These are phyloP conservation scores for Bacterosira constricta DNA, from an alignment of 108 stramenopile species.

Conservation along the genomic window DNA sequence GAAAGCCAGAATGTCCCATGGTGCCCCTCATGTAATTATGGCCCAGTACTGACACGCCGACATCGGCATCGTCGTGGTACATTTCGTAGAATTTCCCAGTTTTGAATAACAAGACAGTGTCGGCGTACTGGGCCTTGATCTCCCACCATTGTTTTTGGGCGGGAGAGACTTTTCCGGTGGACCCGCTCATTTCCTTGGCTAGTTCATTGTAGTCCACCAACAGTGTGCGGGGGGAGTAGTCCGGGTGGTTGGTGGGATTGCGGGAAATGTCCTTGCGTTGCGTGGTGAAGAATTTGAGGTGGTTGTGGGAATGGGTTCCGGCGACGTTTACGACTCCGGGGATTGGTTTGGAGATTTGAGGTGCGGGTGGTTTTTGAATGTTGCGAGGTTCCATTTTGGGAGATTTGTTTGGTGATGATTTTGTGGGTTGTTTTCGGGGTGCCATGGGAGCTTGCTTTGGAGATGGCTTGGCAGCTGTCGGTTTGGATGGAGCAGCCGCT, in stretches of 20 bases:
- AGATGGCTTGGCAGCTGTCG: not conserved
- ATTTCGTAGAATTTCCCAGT: constrained; percentile 98
- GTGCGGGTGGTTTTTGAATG: constrained; percentile 11
- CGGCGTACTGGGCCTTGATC: constrained; percentile 94
- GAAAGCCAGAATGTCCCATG: constrained; percentile 96
- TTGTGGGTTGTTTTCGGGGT: not conserved
- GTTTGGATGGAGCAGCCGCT: not conserved
- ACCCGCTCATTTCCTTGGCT: constrained; percentile 22
- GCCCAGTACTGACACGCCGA: constrained; percentile 87
- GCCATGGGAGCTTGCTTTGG: not conserved
- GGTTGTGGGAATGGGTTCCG: constrained; percentile 93
- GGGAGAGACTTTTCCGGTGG: constrained; percentile 70
- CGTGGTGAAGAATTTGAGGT: constrained; percentile 74
- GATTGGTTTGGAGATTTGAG: constrained; percentile 8
- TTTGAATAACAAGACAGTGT: constrained; percentile 98
- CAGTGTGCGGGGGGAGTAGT: constrained; percentile 91
- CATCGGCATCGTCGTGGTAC: constrained; percentile 95
- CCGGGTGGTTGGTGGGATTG: constrained; percentile 65
- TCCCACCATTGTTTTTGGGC: constrained; percentile 98
- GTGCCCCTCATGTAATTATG: constrained; percentile 97
- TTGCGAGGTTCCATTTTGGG: not conserved
- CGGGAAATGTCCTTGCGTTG: constrained; percentile 71
- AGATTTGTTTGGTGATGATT: not conserved
- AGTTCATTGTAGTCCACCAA: constrained; percentile 60
- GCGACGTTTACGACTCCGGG: constrained; percentile 19